phyloP scores from a whole-genome alignment of 495 filamentous ascomycete genomes.

The Podospora pseudoanserina region DNA sequence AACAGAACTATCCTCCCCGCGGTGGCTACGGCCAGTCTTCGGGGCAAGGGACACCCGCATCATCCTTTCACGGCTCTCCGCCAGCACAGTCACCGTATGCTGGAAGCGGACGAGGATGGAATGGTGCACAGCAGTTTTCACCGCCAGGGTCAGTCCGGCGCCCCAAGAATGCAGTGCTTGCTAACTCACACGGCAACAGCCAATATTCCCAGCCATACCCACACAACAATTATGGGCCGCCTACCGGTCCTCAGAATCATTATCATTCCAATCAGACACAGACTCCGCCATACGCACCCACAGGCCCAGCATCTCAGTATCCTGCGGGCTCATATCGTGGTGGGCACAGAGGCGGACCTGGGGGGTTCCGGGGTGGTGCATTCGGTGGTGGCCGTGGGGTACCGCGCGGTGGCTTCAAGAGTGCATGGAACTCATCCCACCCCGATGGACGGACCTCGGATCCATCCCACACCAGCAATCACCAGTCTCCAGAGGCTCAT shows the following conservation, averaged over 20 bases:
- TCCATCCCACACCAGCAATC: slow-evolving; percentile 31
- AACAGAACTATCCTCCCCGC: slow-evolving; percentile 21
- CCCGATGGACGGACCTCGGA: slow-evolving; percentile 26
- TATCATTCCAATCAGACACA: slow-evolving; percentile 32
- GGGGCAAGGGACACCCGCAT: slow-evolving; percentile 54
- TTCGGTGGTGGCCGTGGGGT: slow-evolving; percentile 35
- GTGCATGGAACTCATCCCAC: slow-evolving; percentile 29
- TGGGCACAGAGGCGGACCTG: slow-evolving; percentile 44
- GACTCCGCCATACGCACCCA: slow-evolving; percentile 50
- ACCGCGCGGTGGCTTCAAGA: slow-evolving; percentile 36
- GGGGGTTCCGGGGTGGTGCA: slow-evolving; percentile 39
- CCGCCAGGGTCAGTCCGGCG: slow-evolving; percentile 55
- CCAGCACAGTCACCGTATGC: slow-evolving; percentile 63
- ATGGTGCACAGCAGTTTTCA: slow-evolving; percentile 52
- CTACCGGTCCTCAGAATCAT: slow-evolving; percentile 50
- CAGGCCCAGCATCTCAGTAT: slow-evolving; percentile 51
- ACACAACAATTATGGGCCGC: slow-evolving; percentile 52
- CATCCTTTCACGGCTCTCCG: slow-evolving; percentile 65
- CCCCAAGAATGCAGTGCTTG: slow-evolving; percentile 8
- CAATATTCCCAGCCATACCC: slow-evolving; percentile 56
- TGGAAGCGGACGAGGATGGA: slow-evolving; percentile 56
- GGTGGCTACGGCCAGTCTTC: slow-evolving; percentile 56
- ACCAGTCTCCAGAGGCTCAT: slow-evolving; percentile 46
- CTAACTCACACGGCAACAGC: slow-evolving; percentile 35
- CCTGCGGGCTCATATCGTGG: slow-evolving; percentile 51